phyloP scores from a whole-genome alignment of 2,329 filamentous ascomycete genomes.

The Apiospora saccharicola region DNA sequence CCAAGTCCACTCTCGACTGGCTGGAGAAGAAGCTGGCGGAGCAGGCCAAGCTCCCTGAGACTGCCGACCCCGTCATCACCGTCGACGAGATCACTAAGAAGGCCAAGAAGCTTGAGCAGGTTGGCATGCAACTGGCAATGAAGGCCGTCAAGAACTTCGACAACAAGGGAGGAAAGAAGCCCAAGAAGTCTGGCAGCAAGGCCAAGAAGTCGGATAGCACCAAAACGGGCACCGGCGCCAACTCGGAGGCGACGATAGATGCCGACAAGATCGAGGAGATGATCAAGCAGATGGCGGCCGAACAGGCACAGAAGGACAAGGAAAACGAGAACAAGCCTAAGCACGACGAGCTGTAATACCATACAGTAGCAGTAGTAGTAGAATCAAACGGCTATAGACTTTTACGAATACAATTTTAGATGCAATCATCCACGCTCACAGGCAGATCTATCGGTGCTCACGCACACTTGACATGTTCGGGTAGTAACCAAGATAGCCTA shows the following conservation, averaged over 20 bases:
- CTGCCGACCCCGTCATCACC: conserved; percentile 78
- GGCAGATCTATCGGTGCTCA: neutral
- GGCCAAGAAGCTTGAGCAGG: conserved; percentile 75
- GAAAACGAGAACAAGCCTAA: conserved; percentile 36
- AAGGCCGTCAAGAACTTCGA: conserved; percentile 69
- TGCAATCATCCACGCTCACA: conserved; percentile 14
- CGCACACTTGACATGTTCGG: neutral
- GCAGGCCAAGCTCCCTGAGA: conserved; percentile 73
- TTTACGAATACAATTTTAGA: conserved; percentile 22
- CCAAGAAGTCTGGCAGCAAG: conserved; percentile 42
- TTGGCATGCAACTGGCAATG: conserved; percentile 73
- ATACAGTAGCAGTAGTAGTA: conserved; percentile 24
- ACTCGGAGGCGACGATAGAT: conserved; percentile 51
- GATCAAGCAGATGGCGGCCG: conserved; percentile 53
- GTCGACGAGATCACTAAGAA: conserved; percentile 75
- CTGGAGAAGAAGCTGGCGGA: conserved; percentile 73
- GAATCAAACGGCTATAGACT: conserved; percentile 11
- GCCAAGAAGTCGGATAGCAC: conserved; percentile 52
- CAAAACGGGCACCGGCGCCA: conserved; percentile 42
- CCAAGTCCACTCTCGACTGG: conserved; percentile 74
- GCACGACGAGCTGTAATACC: conserved; percentile 41
- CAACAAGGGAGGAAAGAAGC: conserved; percentile 52
- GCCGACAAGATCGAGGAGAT: conserved; percentile 62
- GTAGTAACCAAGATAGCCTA: neutral
- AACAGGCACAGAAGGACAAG: conserved; percentile 37